phyloP scores from a whole-genome alignment of 1,139 yeast genomes.

The Pichia sp. region DNA sequence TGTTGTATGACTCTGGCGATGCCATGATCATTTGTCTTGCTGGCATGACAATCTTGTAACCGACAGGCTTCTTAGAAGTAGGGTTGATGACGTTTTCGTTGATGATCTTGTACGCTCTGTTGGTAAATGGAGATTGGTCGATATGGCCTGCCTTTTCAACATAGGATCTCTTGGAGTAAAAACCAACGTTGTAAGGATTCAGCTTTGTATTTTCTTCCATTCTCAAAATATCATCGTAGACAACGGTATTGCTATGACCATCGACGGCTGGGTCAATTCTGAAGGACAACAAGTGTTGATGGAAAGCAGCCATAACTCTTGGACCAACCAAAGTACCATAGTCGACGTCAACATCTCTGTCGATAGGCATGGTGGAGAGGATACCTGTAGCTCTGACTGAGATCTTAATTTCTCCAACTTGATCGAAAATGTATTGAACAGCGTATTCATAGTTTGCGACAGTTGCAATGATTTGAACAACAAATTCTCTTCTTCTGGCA shows the following conservation, averaged over 20 bases:
- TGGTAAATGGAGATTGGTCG: slow-evolving; percentile 72
- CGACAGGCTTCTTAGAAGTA: slow-evolving; percentile 71
- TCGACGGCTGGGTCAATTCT: slow-evolving; percentile 87
- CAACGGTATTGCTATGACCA: slow-evolving; percentile 76
- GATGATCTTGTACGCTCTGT: slow-evolving; percentile 73
- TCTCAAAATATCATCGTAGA: slow-evolving; percentile 67
- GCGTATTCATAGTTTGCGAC: slow-evolving; percentile 90
- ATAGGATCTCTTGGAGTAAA: slow-evolving; percentile 56
- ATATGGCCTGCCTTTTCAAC: slow-evolving; percentile 71
- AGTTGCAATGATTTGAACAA: slow-evolving; percentile 81
- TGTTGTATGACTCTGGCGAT: slow-evolving; percentile 56
- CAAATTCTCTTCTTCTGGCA: slow-evolving; percentile 81
- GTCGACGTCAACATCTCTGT: slow-evolving; percentile 57
- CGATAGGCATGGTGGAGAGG: slow-evolving; percentile 78
- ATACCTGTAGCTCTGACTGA: slow-evolving; percentile 91
- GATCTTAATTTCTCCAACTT: slow-evolving; percentile 77
- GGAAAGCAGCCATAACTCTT: slow-evolving; percentile 82
- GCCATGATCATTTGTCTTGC: slow-evolving; percentile 74
- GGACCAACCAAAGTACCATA: slow-evolving; percentile 88
- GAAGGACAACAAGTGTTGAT: slow-evolving; percentile 79
- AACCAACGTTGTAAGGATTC: slow-evolving; percentile 76
- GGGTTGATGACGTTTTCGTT: slow-evolving; percentile 78
- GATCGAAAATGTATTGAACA: slow-evolving; percentile 71
- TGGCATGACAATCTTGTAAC: slow-evolving; percentile 74
- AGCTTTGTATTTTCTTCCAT: slow-evolving; percentile 51